Evolutionary conservation across 305 asterid species (phyloP).

Genomic region (Lippia alba): DNA sequence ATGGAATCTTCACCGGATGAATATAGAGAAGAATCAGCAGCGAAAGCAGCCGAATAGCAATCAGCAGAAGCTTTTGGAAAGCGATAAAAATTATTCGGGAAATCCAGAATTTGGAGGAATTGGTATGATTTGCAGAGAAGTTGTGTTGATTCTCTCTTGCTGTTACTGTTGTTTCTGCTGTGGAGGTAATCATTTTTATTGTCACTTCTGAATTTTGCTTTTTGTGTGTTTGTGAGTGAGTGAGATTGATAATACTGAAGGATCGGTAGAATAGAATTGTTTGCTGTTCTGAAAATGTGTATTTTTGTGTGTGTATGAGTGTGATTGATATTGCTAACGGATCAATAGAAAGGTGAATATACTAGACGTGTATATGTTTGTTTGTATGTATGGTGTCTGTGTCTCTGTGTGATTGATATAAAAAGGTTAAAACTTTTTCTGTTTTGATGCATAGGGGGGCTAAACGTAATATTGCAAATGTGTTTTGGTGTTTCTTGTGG

Average conservation of each 20-base stretch:
- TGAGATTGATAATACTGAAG: conserved; percentile 13
- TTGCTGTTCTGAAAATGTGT: no score
- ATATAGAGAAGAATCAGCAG: conserved; percentile 49
- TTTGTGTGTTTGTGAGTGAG: background rate
- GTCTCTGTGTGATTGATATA: no score
- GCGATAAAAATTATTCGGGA: conserved; percentile 27
- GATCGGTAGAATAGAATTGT: background rate
- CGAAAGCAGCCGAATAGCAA: conserved; percentile 32
- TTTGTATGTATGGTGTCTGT: no score
- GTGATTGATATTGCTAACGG: background rate
- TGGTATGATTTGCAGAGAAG: conserved; percentile 51
- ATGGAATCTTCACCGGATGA: conserved; percentile 64
- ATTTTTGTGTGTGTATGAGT: background rate
- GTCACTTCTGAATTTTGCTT: background rate
- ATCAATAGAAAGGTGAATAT: background rate
- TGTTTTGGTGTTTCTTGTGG: background rate
- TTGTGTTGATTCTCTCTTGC: conserved; percentile 71
- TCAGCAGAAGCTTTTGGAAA: conserved; percentile 56
- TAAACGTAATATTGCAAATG: background rate
- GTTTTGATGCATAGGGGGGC: background rate
- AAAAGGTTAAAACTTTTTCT: background rate
- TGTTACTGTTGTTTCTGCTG: conserved; percentile 91
- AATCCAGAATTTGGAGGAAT: conserved; percentile 35
- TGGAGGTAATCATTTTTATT: conserved; percentile 59
- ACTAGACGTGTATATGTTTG: no score